Evolutionary conservation across 805 yeast genomes (phyloP), one percentile per base, ranked within the genome.

Genomic region (Phaffomyces thermotolerans): DNA sequence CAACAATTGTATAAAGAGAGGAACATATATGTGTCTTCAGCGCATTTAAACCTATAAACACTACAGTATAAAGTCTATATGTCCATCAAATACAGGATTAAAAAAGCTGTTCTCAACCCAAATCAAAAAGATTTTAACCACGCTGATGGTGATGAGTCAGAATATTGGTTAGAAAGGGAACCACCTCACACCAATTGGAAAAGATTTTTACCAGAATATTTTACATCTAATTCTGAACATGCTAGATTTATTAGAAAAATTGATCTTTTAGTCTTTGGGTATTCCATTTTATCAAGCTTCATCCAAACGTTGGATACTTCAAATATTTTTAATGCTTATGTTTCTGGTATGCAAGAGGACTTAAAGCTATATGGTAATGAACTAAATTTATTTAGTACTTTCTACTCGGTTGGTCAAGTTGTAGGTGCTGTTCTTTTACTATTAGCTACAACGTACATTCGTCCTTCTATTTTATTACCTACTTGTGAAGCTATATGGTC

Each of bases 271-370:
- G 59, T 81, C 37, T 67, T 79, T 8, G 66, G 71, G 39, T 76
- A 77, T 49, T 68, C 82, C 0, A 72, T 78, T 57, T 58, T 78
- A 46, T 78, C 78, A 3, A 79, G 78, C 59, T 82, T 83, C 81
- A 75, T 79, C 44, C 81, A 79, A 53, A 75, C 73, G 50, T 60
- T 81, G 43, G 87, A 81, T 52, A 75, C 72, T 44, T 66, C 75
- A 27, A 81, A 81, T 58, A 58, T 81, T 44, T 71, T 68, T 49
- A 78, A 80, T 52, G 87, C 87, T 3, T 81, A 79, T 52, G 79
- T 77, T 32, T 72, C 79, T 18, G 82, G 84, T n/a, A 69, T 82
- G 75, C 58, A 71, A 46, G 78, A 73, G 49, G 78, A 68, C 30
- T 63, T 81, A 34, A 66, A 67, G 3, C 69, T 83, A 67, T 55